These are phyloP conservation scores for Rutidosis leptorrhynchoides DNA, from an alignment of 129 eudicot genomes.

Conservation along the genomic window DNA sequence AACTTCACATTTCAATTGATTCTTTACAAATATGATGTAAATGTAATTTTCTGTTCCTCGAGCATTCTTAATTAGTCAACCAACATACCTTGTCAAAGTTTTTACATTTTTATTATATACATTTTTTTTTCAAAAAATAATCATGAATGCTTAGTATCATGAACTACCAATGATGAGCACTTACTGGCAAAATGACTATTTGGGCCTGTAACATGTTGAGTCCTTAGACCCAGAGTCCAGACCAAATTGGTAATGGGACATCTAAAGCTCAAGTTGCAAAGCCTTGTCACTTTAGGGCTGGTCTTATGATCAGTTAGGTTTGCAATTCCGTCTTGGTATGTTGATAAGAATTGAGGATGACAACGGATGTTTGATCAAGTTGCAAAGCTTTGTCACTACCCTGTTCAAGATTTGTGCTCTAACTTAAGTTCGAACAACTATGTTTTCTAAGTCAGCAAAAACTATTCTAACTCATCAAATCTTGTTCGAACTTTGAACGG, in stretches of 20 bases:
- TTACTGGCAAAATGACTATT: not conserved
- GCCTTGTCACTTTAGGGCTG: too few species aligned
- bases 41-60: slow-evolving; percentile 31
- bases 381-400: too few species aligned
- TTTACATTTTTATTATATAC: slow-evolving; percentile 20
- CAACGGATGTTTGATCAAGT: too few species aligned
- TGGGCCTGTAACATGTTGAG: not conserved
- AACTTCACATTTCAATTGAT: slow-evolving; percentile 55
- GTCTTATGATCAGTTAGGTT: too few species aligned
- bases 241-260: not conserved
- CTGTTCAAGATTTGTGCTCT: too few species aligned
- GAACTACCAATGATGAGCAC: not conserved
- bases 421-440: too few species aligned
- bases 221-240: not conserved
- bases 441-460: too few species aligned
- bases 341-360: too few species aligned
- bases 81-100: slow-evolving; percentile 18
- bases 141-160: too few species aligned
- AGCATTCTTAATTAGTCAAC: slow-evolving; percentile 24
- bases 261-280: not conserved
- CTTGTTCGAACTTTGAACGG: too few species aligned
- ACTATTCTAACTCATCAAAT: too few species aligned
- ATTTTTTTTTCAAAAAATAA: slow-evolving; percentile 11
- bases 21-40: slow-evolving; percentile 51
- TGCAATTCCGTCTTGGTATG: not conserved